phyloP scores from a whole-genome alignment of 2,329 filamentous ascomycete genomes.

The Fusarium sp. region DNA sequence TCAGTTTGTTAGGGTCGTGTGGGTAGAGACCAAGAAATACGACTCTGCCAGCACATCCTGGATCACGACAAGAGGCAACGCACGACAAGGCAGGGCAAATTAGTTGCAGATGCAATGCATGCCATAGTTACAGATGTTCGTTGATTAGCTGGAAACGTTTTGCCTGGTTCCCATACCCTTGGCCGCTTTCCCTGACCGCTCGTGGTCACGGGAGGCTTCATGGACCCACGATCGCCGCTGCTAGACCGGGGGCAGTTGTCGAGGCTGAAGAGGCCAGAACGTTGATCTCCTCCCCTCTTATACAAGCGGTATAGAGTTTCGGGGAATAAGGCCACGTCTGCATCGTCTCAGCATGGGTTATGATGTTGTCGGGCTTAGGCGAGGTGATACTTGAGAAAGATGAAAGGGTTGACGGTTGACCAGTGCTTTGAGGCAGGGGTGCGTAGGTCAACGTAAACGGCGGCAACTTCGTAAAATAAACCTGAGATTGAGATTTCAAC shows the following conservation, averaged over 20 bases:
- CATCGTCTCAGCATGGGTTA: conserved; percentile 5
- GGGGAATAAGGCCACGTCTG: conserved; percentile 21
- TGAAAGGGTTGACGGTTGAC: conserved; percentile 9
- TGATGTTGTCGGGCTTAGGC: conserved; percentile 1
- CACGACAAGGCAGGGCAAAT: conserved; percentile 39
- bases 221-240: conserved; percentile 43
- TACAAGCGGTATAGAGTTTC: conserved; percentile 19
- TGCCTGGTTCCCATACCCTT: conserved; percentile 23
- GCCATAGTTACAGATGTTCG: conserved; percentile 46
- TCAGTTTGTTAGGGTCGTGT: conserved; percentile 21
- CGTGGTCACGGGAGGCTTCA: conserved; percentile 42
- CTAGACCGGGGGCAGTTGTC: conserved; percentile 39
- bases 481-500: conserved; percentile 13
- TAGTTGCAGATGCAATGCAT: conserved; percentile 49
- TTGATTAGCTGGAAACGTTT: conserved; percentile 39
- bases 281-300: conserved; percentile 33
- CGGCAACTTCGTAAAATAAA: conserved; percentile 36
- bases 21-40: conserved; percentile 15
- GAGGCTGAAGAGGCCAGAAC: conserved; percentile 23
- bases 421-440: conserved; percentile 1
- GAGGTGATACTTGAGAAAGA: conserved; percentile 10
- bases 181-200: conserved; percentile 42
- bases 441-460: conserved; percentile 23
- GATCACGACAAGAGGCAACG: conserved; percentile 30
- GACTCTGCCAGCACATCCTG: conserved; percentile 41